Evolutionary conservation across 2,329 filamentous ascomycete species (phyloP).

Genomic region (Coniochaeta sp.): DNA sequence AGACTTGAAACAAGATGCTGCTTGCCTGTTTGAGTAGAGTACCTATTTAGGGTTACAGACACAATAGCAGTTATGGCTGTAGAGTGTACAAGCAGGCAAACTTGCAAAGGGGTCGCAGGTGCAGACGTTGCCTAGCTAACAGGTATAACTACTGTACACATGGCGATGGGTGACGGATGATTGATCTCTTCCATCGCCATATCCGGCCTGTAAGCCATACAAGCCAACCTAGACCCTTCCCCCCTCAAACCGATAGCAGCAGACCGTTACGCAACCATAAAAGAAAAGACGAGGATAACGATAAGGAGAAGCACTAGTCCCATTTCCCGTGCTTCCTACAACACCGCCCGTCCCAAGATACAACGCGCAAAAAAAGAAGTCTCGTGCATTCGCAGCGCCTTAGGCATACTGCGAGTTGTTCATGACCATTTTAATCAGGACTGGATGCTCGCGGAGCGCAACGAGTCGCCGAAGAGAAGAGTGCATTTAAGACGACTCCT

Average conservation of each 20-base stretch:
- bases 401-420: slow-evolving; percentile 12
- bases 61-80: neutral
- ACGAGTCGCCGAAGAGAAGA: slow-evolving; percentile 16
- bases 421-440: slow-evolving; percentile 13
- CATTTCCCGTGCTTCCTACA: slow-evolving; percentile 18
- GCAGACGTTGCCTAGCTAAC: neutral
- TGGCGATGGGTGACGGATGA: neutral
- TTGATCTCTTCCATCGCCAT: slow-evolving; percentile 5
- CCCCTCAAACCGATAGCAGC: slow-evolving; percentile 7
- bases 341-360: slow-evolving; percentile 22
- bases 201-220: slow-evolving; percentile 12
- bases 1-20: no score
- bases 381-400: neutral
- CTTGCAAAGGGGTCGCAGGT: neutral
- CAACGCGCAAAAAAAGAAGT: slow-evolving; percentile 14
- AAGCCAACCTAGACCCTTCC: slow-evolving; percentile 11
- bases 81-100: neutral
- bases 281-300: slow-evolving; percentile 15
- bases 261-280: neutral
- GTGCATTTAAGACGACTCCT: slow-evolving; percentile 38
- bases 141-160: slow-evolving; percentile 13
- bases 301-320: slow-evolving; percentile 17
- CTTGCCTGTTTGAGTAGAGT: no score
- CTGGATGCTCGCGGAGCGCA: slow-evolving; percentile 14
- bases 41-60: no score